Conservation (phyloP, 2,329 filamentous ascomycete genomes). For the Dactylellina cionopaga region DNA sequence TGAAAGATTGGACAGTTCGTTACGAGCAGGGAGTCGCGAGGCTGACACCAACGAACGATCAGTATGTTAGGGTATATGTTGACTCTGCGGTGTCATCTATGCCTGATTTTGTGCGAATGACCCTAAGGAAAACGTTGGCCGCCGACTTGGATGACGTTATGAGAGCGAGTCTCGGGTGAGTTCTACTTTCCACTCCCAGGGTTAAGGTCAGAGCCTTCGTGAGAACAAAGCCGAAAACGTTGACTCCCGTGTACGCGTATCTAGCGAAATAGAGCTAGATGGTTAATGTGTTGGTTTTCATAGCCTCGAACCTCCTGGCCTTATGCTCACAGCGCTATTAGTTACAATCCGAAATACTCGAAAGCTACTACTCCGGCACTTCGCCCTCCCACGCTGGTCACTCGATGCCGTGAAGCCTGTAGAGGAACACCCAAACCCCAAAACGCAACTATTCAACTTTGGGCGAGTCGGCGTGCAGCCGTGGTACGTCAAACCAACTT, state of each 20-base stretch:
- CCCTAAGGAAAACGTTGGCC: constrained; percentile 37
- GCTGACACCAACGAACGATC: constrained; percentile 57
- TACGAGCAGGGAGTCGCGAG: constrained; percentile 66
- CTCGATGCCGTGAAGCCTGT: constrained; percentile 43
- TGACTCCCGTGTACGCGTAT: too few species aligned
- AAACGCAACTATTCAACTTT: constrained; percentile 51
- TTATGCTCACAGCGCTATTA: constrained; percentile 25
- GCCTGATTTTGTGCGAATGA: constrained; percentile 16
- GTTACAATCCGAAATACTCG: constrained; percentile 23
- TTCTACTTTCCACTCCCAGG: not conserved
- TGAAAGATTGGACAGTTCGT: constrained; percentile 64
- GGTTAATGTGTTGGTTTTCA: too few species aligned
- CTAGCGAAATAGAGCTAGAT: too few species aligned
- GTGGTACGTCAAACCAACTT: constrained; percentile 49
- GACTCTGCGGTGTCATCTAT: constrained; percentile 58
- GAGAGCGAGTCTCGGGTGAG: constrained; percentile 43
- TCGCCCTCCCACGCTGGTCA: constrained; percentile 30
- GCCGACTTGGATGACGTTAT: constrained; percentile 51
- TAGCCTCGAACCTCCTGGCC: constrained; percentile 48
- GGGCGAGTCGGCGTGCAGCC: constrained; percentile 28
- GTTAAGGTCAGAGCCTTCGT: too few species aligned
- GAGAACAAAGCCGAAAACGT: too few species aligned
- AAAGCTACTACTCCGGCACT: constrained; percentile 37
- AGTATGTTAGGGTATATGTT: constrained; percentile 63
- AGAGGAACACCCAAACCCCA: constrained; percentile 46